Percentiles rank a stretch among this genome's conserved stretches.
Evolutionary conservation across 305 asterid species (phyloP).

Genomic region (Solanum chacoense): DNA sequence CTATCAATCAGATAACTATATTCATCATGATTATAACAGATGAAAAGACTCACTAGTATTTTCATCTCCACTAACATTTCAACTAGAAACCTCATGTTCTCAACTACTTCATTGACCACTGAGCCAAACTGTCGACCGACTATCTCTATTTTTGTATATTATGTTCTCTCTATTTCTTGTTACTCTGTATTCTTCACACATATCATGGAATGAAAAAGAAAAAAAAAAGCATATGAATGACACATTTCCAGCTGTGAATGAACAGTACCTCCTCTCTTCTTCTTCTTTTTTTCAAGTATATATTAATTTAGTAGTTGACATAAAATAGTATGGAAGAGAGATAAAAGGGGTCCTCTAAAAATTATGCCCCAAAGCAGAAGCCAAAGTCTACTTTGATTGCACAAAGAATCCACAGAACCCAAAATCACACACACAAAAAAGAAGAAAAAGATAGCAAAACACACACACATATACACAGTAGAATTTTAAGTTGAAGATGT

Average conservation of each 20-base stretch:
- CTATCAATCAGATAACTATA: not conserved
- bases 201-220: not conserved
- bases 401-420: constrained; percentile 27
- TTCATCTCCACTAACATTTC: not conserved
- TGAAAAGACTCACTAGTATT: no score
- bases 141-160: not conserved
- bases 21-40: no score
- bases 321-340: not conserved
- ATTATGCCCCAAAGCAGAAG: constrained; percentile 25
- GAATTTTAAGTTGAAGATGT: not conserved
- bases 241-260: not conserved
- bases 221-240: not conserved
- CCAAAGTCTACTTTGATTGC: constrained; percentile 30
- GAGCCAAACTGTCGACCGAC: accelerated
- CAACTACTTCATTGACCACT: not conserved
- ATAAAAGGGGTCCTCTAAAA: constrained; percentile 19
- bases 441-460: not conserved
- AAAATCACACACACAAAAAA: not conserved
- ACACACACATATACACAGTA: not conserved
- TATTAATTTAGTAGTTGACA: not conserved
- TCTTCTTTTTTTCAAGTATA: not conserved
- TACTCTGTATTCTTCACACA: not conserved
- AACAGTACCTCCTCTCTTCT: not conserved
- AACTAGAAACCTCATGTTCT: not conserved
- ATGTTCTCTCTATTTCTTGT: not conserved